Evolutionary conservation across 768 basidiomycete species (phyloP), one percentile per base, ranked within the genome.

Genomic region (Steccherinum ochraceum): DNA sequence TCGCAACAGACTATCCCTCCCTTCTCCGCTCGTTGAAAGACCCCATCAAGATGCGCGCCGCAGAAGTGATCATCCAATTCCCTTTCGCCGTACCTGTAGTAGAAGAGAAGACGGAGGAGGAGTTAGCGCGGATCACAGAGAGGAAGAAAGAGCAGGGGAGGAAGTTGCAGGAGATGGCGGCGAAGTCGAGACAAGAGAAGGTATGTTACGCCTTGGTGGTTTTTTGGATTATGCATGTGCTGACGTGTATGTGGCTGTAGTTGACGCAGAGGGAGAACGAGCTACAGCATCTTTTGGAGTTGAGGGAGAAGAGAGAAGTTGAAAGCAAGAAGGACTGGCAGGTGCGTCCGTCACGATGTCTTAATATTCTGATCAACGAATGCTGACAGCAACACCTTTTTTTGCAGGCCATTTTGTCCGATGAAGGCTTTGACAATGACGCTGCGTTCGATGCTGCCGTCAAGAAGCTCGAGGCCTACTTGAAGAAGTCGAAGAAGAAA

Each of bases 31-130:
- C 66, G 5, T 72, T 98, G n/a, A 75, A 76, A 39, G 76, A 86
- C 50, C 89, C 95, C 0, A 59, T 70, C 2, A 72, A 74, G 25
- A 60, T 98, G 56, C 82, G 82, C 20, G 72, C 74, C 12, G 70
- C 73, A 4, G 87, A 88, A 56, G 80, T 80, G 12, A 77, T 94
- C 51, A 69, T 96, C 25, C 94, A 97, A 62, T 97, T 97, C 62
- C 94, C 95, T 0, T 97, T 83, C 61, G 69, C 78, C 0, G 57
- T 71, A 12, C 68, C 79, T 46, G 75, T 77, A 1, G 66, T 75
- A 1, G 86, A 90, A 39, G 90, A 93, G 65, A 96, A 94, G 68
- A 86, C 89, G 0, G 91, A 94, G 56, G 95, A 97, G 59, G 93
- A 97, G 61, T 66, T 96, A 0, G 79, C 82, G 3, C 76, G 81